A percentile compares a stretch with the other conserved stretches of the same genome.
phyloP scores from a whole-genome alignment of 2,329 filamentous ascomycete species.

The Pseudofabraea citricarpa region DNA sequence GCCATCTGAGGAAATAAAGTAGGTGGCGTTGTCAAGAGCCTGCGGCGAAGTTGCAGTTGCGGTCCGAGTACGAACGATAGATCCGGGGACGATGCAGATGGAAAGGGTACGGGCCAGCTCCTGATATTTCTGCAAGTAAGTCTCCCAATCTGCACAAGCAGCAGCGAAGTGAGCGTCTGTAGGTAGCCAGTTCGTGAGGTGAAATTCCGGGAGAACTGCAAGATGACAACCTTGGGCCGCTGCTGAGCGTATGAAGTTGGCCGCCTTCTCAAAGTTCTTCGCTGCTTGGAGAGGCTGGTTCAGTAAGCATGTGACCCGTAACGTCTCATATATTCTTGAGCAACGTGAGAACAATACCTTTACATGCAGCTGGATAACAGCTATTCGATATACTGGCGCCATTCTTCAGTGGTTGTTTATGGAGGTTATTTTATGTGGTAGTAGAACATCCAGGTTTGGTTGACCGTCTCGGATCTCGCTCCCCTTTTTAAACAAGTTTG shows the following conservation, averaged over 20 bases:
- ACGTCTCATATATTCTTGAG: not conserved
- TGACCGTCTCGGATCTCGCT: too few species aligned
- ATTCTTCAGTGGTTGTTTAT: too few species aligned
- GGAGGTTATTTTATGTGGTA: too few species aligned
- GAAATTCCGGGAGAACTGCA: conserved; percentile 66
- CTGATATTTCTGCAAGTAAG: conserved; percentile 20
- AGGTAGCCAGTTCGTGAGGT: conserved; percentile 70
- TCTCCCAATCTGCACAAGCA: conserved; percentile 47
- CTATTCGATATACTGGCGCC: conserved; percentile 36
- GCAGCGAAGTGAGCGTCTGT: conserved; percentile 45
- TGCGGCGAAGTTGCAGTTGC: too few species aligned
- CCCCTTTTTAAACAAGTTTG: too few species aligned
- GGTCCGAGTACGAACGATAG: too few species aligned
- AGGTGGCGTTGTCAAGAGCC: not conserved
- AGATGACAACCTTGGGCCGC: conserved; percentile 45
- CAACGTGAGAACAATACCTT: conserved; percentile 26
- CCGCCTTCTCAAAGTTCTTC: conserved; percentile 33
- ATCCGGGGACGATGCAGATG: conserved; percentile 72
- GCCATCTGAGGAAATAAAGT: not conserved
- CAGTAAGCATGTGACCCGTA: too few species aligned
- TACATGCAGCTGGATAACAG: conserved; percentile 38
- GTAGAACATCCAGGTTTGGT: too few species aligned
- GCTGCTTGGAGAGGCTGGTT: conserved; percentile 27
- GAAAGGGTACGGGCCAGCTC: conserved; percentile 53
- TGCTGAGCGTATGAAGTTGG: conserved; percentile 41